Percentiles rank a stretch among this genome's conserved stretches.
Conservation (phyloP, 2,329 filamentous ascomycete genomes). For the Aspergillus novoparasiticus region DNA sequence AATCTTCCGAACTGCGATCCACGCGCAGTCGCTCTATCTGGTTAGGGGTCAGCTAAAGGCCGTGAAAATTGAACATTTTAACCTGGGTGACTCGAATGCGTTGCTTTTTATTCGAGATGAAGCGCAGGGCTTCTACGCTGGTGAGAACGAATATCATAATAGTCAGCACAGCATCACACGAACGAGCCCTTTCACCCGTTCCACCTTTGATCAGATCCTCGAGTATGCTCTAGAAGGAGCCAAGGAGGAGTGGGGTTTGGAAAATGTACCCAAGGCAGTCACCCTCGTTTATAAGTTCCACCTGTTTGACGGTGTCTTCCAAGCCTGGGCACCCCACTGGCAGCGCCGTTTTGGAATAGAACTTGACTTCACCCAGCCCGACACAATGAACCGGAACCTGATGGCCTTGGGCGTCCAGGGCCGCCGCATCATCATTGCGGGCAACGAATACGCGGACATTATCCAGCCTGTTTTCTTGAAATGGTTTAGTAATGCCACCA, state of each 20-base stretch:
- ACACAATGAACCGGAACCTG: not conserved
- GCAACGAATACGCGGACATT: not conserved
- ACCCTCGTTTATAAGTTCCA: not conserved
- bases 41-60: not conserved
- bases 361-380: not conserved
- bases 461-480: not conserved
- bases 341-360: not conserved
- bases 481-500: not conserved
- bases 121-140: not conserved
- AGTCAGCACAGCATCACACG: not conserved
- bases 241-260: not conserved
- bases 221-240: not conserved
- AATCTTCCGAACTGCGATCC: not conserved
- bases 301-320: not conserved
- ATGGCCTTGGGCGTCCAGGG: not conserved
- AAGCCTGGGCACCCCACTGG: not conserved
- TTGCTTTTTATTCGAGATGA: not conserved
- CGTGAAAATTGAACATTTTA: not conserved
- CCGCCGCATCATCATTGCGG: not conserved
- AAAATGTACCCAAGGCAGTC: not conserved
- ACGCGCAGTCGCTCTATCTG: not conserved
- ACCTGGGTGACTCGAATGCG: not conserved
- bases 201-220: not conserved
- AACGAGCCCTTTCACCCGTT: not conserved
- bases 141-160: not conserved